These are phyloP conservation scores for Leccinum fallax DNA, from an alignment of 1,284 basidiomycete species.

Conservation along the genomic window DNA sequence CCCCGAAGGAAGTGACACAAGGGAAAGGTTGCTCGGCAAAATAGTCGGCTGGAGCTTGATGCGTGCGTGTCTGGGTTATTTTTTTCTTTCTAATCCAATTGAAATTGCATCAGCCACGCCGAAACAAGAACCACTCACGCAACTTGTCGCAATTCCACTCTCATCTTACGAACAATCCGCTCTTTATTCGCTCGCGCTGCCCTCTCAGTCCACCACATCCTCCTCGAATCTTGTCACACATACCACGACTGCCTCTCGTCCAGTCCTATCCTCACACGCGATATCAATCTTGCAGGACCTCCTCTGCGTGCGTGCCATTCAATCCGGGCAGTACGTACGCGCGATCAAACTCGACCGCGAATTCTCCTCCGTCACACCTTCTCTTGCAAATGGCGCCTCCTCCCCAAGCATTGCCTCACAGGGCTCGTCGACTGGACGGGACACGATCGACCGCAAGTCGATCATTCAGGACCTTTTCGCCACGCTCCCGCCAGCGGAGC, in stretches of 20 bases:
- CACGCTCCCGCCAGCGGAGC: slow-evolving; percentile 60
- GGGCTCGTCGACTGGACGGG: slow-evolving; percentile 11
- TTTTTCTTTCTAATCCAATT: neutral
- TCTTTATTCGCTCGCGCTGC: slow-evolving; percentile 59
- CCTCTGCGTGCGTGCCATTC: slow-evolving; percentile 78
- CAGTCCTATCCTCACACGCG: slow-evolving; percentile 36
- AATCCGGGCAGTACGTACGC: slow-evolving; percentile 70
- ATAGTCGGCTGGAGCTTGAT: slow-evolving; percentile 69
- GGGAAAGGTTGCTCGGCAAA: slow-evolving; percentile 56
- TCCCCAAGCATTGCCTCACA: slow-evolving; percentile 13
- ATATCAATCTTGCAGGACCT: slow-evolving; percentile 75
- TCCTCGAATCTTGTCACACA: slow-evolving; percentile 7
- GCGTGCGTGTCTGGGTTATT: slow-evolving; percentile 50
- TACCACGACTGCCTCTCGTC: slow-evolving; percentile 10
- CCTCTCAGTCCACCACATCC: slow-evolving; percentile 42
- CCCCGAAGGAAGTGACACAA: slow-evolving; percentile 53
- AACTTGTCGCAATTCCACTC: slow-evolving; percentile 65
- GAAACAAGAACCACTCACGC: slow-evolving; percentile 53
- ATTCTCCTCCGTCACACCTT: slow-evolving; percentile 41
- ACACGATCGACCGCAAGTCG: slow-evolving; percentile 52
- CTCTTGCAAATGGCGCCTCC: slow-evolving; percentile 23
- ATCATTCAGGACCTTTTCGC: slow-evolving; percentile 71
- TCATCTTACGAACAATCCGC: slow-evolving; percentile 61
- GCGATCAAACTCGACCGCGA: slow-evolving; percentile 77
- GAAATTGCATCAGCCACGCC: slow-evolving; percentile 51